Conservation (phyloP, 805 yeast genomes). For the Maudiozyma turicensis region DNA sequence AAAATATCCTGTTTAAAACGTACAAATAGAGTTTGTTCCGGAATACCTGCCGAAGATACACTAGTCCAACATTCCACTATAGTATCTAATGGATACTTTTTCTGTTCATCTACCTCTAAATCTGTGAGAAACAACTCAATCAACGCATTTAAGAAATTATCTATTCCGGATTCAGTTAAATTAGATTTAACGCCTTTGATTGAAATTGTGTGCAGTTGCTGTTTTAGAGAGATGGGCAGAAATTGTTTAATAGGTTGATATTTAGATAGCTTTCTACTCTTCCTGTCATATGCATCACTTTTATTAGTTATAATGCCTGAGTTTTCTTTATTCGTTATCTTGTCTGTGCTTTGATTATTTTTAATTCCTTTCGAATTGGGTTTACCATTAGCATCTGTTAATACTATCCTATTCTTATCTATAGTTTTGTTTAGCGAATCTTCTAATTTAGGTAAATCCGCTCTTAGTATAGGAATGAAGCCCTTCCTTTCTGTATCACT, state of each 20-base stretch:
- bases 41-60: conserved; percentile 8
- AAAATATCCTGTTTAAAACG: conserved; percentile 5
- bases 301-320: neutral
- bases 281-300: neutral
- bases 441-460: conserved; percentile 17
- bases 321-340: too few species aligned
- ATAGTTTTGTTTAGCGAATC: conserved; percentile 4
- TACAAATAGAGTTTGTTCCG: conserved; percentile 13
- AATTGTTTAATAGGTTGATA: conserved; percentile 17
- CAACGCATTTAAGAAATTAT: conserved; percentile 5
- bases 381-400: neutral
- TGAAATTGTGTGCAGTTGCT: conserved; percentile 20
- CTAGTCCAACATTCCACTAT: conserved; percentile 11
- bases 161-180: conserved; percentile 7
- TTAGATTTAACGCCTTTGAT: conserved; percentile 11
- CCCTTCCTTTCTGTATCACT: conserved; percentile 18
- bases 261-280: neutral
- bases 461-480: conserved; percentile 19
- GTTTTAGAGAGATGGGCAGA: conserved; percentile 19
- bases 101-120: neutral
- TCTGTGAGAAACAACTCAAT: neutral
- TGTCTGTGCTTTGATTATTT: too few species aligned
- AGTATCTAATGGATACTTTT: neutral
- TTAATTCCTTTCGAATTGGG: too few species aligned
- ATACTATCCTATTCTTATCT: neutral